A percentile compares a stretch with the other conserved stretches of the same genome.
Conservation (phyloP, 176 grass and related monocot species). For the Musa acuminata region DNA sequence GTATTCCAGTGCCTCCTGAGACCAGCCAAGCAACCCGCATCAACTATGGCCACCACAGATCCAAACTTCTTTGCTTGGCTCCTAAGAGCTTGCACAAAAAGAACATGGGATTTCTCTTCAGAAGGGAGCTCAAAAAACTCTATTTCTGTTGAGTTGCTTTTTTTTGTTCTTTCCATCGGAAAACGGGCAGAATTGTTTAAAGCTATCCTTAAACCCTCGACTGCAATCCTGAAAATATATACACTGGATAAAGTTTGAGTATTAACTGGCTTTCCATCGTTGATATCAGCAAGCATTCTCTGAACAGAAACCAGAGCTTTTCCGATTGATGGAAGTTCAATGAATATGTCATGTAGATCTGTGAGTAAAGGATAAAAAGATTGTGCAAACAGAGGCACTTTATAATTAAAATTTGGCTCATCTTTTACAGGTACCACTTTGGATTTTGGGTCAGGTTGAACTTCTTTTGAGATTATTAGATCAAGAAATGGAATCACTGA, state of each 20-base stretch:
- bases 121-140: slow-evolving; percentile 43
- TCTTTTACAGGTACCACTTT: slow-evolving; percentile 30
- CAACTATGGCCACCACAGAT: slow-evolving; percentile 21
- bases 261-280: slow-evolving; percentile 42
- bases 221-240: slow-evolving; percentile 67
- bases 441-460: slow-evolving; percentile 19
- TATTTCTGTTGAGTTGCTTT: not conserved
- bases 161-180: slow-evolving; percentile 4
- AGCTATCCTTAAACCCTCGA: slow-evolving; percentile 70
- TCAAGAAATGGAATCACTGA: slow-evolving; percentile 43
- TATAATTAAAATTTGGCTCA: slow-evolving; percentile 31
- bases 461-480: slow-evolving; percentile 35
- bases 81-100: slow-evolving; percentile 39
- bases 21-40: slow-evolving; percentile 17
- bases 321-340: slow-evolving; percentile 58
- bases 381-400: slow-evolving; percentile 64
- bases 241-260: slow-evolving; percentile 55
- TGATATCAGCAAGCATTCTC: slow-evolving; percentile 56
- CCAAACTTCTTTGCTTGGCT: slow-evolving; percentile 11
- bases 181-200: slow-evolving; percentile 20
- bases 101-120: slow-evolving; percentile 69
- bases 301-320: slow-evolving; percentile 76
- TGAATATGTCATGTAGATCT: slow-evolving; percentile 77
- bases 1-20: slow-evolving; percentile 19
- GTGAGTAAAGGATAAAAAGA: slow-evolving; percentile 75